A percentile compares a stretch with the other conserved stretches of the same genome.
phyloP scores from a whole-genome alignment of 129 eudicot genomes.

The Tagetes patula region DNA sequence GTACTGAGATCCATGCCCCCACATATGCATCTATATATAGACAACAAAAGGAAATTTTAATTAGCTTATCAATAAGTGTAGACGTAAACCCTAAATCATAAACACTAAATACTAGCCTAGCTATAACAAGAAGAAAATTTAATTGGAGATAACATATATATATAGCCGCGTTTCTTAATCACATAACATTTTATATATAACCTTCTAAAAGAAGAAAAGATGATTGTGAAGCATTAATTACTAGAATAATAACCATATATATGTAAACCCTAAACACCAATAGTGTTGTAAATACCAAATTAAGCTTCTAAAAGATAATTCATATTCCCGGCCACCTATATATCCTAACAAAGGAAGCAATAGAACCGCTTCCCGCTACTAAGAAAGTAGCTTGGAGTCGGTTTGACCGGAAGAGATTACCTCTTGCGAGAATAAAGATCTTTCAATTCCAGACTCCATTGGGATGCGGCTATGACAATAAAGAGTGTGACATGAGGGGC shows the following conservation, averaged over 20 bases:
- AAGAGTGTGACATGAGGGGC: too few relatives aligned
- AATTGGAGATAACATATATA: not conserved
- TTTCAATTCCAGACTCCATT: not conserved
- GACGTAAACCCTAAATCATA: not conserved
- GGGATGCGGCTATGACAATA: too few relatives aligned
- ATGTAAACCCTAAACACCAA: too few relatives aligned
- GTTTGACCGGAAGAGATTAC: not conserved
- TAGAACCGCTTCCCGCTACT: not conserved
- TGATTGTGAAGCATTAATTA: not conserved
- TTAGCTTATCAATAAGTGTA: too few relatives aligned
- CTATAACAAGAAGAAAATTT: too few relatives aligned
- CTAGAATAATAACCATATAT: too few relatives aligned
- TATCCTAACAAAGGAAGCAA: too few relatives aligned
- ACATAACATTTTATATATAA: not conserved
- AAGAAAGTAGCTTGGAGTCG: not conserved
- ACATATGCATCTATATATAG: constrained; percentile 78
- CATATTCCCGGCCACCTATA: too few relatives aligned
- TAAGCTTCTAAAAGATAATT: too few relatives aligned
- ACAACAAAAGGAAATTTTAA: not conserved
- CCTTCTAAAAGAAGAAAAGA: not conserved
- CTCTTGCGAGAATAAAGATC: not conserved
- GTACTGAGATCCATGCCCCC: constrained; percentile 96
- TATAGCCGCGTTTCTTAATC: not conserved
- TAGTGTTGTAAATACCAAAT: too few relatives aligned
- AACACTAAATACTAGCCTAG: not conserved